These are phyloP conservation scores for Solanum okadae DNA, from an alignment of 257 asterid genomes.

Conservation along the genomic window DNA sequence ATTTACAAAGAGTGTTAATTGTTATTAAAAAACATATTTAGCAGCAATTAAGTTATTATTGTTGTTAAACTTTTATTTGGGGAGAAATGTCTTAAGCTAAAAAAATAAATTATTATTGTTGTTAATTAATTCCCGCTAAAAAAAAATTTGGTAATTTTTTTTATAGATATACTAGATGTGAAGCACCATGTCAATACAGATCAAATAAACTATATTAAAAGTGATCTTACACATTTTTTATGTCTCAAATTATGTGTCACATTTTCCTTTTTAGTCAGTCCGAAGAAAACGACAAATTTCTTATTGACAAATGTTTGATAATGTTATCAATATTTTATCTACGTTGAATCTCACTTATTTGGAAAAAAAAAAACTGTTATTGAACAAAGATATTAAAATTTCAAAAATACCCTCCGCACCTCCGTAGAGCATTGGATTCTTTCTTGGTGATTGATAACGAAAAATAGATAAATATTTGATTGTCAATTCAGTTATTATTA, in stretches of 20 bases:
- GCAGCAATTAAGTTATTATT: too few species aligned
- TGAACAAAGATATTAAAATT: not conserved
- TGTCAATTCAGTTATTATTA: not conserved
- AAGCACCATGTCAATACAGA: not conserved
- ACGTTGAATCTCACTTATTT: not conserved
- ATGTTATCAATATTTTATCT: not conserved
- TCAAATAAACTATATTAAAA: not conserved
- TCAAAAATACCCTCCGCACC: not conserved
- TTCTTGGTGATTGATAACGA: not conserved
- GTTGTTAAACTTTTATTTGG: too few species aligned
- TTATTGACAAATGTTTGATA: not conserved
- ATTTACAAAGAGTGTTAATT: not conserved
- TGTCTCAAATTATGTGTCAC: not conserved
- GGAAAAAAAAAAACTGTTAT: too few species aligned
- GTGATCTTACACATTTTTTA: not conserved
- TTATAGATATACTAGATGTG: not conserved
- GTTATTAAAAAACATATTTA: too few species aligned
- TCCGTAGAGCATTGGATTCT: not conserved
- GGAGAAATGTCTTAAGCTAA: too few species aligned
- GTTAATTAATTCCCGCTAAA: too few species aligned
- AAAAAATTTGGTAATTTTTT: too few species aligned
- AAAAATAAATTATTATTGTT: too few species aligned
- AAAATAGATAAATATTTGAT: not conserved
- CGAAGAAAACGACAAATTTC: too few species aligned
- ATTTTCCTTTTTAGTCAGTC: not conserved